Evolutionary conservation across 1,284 basidiomycete species (phyloP).

Genomic region (Trichosporon sp.): DNA sequence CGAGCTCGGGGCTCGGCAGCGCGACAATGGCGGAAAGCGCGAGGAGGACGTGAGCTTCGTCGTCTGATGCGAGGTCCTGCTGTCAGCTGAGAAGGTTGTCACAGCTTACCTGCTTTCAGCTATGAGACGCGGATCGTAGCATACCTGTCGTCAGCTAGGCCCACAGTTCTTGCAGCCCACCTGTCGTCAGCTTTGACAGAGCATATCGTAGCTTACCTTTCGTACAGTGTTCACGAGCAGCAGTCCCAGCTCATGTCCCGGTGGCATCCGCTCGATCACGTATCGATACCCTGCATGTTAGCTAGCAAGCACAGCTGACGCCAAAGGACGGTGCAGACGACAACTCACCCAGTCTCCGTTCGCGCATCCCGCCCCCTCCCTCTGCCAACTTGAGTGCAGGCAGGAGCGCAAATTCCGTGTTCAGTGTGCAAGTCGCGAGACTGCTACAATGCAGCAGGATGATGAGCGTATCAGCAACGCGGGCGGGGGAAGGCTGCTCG

Average conservation of each 20-base stretch:
- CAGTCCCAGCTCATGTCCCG: conserved; percentile 47
- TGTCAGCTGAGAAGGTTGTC: neutral
- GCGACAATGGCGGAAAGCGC: conserved; percentile 47
- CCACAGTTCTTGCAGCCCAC: neutral
- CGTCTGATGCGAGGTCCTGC: conserved; percentile 46
- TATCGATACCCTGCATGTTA: conserved; percentile 47
- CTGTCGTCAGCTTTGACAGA: neutral
- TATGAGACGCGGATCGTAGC: neutral
- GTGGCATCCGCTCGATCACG: conserved; percentile 43
- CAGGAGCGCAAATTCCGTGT: conserved; percentile 46
- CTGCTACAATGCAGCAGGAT: conserved; percentile 45
- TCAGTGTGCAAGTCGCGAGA: conserved; percentile 25
- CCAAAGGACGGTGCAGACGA: neutral
- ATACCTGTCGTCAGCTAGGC: neutral
- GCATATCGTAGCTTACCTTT: conserved; percentile 38
- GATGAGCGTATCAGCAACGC: conserved; percentile 44
- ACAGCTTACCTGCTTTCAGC: neutral
- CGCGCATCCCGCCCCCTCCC: conserved; percentile 38
- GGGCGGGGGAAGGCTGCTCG: conserved; percentile 20
- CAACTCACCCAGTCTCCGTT: conserved; percentile 45
- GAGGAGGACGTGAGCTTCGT: conserved; percentile 39
- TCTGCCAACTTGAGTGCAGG: conserved; percentile 51
- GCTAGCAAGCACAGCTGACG: neutral
- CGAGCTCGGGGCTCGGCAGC: conserved; percentile 46
- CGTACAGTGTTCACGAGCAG: conserved; percentile 55